phyloP scores from a whole-genome alignment of 2,329 filamentous ascomycete species.

The Penicillium polonicum region DNA sequence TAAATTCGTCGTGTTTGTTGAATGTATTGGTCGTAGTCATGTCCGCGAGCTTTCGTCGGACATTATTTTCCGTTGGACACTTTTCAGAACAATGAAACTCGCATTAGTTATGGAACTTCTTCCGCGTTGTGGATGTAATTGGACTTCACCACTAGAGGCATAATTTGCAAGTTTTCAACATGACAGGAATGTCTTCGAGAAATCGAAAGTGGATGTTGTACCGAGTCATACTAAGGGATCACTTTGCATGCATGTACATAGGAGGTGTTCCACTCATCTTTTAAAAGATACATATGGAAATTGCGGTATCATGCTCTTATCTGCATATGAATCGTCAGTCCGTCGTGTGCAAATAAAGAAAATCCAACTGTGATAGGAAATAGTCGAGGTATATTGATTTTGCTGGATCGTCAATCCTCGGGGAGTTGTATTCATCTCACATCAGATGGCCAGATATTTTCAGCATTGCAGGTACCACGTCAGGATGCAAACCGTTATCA shows the following conservation, averaged over 20 bases:
- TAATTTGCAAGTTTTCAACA: neutral
- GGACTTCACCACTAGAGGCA: neutral
- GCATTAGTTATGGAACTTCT: neutral
- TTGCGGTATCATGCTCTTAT: neutral
- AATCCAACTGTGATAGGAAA: neutral
- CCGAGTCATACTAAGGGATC: neutral
- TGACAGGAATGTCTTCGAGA: neutral
- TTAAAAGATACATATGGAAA: too few relatives aligned
- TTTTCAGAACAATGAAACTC: neutral
- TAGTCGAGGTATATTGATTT: neutral
- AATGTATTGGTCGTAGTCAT: neutral
- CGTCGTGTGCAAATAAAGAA: neutral
- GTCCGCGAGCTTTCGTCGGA: neutral
- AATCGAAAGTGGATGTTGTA: neutral
- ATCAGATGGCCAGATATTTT: neutral
- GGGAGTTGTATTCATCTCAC: neutral
- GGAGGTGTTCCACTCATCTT: too few relatives aligned
- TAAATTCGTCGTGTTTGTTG: neutral
- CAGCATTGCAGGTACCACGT: neutral
- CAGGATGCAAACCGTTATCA: neutral
- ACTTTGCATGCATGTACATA: too few relatives aligned
- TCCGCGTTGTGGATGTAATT: neutral
- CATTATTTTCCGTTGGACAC: neutral
- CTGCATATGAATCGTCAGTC: neutral
- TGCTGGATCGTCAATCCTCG: neutral